These are phyloP conservation scores for Phoma sp. DNA, from an alignment of 2,329 filamentous ascomycete species.

Conservation along the genomic window DNA sequence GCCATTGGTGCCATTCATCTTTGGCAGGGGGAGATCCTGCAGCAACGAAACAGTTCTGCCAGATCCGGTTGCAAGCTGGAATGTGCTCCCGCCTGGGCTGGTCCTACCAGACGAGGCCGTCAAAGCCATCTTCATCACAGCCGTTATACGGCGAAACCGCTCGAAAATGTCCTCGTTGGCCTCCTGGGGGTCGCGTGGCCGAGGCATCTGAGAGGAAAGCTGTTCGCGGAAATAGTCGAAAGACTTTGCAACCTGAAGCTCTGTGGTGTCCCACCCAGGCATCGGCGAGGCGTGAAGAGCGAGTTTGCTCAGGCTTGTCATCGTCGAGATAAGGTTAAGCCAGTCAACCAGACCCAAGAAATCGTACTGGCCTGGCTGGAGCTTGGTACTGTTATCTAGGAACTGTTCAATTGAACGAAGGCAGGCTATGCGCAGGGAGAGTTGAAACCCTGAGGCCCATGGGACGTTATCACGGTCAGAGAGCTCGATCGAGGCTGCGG, in stretches of 20 bases:
- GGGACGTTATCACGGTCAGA: conserved; percentile 36
- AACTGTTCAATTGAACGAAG: conserved; percentile 44
- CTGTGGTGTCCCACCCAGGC: conserved; percentile 42
- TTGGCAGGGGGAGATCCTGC: conserved; percentile 40
- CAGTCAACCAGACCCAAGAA: conserved; percentile 42
- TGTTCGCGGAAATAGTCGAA: conserved; percentile 44
- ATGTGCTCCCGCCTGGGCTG: conserved; percentile 42
- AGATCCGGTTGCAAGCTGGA: conserved; percentile 44
- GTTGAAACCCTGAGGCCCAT: conserved; percentile 44
- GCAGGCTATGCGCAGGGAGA: conserved; percentile 40
- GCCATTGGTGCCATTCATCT: conserved; percentile 34
- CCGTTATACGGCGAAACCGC: conserved; percentile 43
- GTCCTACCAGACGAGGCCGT: conserved; percentile 26
- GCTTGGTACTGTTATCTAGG: conserved; percentile 39
- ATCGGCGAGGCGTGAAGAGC: conserved; percentile 37
- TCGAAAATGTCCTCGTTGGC: conserved; percentile 40
- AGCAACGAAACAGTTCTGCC: conserved; percentile 42
- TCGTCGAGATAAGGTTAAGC: conserved; percentile 38
- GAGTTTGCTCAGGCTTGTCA: conserved; percentile 40
- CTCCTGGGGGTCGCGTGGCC: conserved; percentile 29
- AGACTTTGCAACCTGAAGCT: conserved; percentile 40
- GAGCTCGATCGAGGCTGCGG: conserved; percentile 35
- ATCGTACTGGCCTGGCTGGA: conserved; percentile 35
- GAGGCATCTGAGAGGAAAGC: conserved; percentile 40
- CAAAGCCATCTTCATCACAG: conserved; percentile 38